A percentile compares a stretch with the other conserved stretches of the same genome.
phyloP scores from a whole-genome alignment of 208 protist genomes.

The Acanthamoeba culbertsoni region DNA sequence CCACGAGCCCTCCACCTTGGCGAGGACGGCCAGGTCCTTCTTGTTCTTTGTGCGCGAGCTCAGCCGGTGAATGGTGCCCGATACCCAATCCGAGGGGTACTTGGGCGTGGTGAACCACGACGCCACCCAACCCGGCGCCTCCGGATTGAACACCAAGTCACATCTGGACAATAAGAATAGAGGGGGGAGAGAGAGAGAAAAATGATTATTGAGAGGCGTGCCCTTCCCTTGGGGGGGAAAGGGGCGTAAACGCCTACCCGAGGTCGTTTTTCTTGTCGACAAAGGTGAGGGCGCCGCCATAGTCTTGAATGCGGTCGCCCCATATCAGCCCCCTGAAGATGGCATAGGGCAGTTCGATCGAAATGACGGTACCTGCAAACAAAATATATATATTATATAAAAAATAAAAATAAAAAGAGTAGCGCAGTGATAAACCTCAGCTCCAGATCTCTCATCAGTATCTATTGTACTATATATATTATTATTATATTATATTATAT shows the following conservation, averaged over 20 bases:
- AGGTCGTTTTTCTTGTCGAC: conserved; percentile 16
- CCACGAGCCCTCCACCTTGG: conserved; percentile 41
- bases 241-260: neutral
- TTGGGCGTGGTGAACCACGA: neutral
- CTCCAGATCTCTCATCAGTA: no score
- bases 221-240: no score
- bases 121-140: neutral
- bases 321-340: conserved; percentile 26
- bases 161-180: neutral
- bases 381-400: no score
- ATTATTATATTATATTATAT: no score
- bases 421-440: no score
- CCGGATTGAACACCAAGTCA: neutral
- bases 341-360: neutral
- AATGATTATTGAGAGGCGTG: neutral
- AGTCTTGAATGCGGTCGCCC: conserved; percentile 49
- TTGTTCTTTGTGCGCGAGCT: conserved; percentile 16
- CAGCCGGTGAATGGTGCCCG: neutral
- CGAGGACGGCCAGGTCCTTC: neutral
- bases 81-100: neutral
- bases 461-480: no score
- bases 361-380: neutral
- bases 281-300: neutral
- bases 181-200: neutral
- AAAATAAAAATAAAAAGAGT: neutral